Conservation (phyloP, 106 monocot species). For the Xerophyta viscosa region DNA sequence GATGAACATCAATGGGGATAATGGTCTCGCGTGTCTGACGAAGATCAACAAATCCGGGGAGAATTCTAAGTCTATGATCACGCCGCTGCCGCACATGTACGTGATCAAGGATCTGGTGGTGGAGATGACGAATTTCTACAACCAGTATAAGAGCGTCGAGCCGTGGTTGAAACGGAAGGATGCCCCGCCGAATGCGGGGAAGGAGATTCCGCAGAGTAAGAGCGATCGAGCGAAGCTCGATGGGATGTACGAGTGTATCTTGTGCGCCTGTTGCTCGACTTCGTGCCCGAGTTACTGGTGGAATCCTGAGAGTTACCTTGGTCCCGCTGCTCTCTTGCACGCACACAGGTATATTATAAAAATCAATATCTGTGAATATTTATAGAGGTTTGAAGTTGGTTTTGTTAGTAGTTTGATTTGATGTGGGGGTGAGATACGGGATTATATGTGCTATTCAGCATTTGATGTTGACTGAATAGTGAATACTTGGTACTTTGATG, state of each 20-base stretch:
- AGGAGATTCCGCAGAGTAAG: slow-evolving; percentile 83
- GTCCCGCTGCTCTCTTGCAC: slow-evolving; percentile 90
- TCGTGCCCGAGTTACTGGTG: slow-evolving; percentile 99
- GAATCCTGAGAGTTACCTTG: slow-evolving; percentile 91
- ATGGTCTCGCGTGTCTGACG: slow-evolving; percentile 87
- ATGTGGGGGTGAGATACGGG: too few species aligned
- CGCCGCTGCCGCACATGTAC: slow-evolving; percentile 94
- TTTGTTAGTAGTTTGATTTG: not conserved
- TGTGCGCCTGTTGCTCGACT: slow-evolving; percentile 90
- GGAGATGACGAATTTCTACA: slow-evolving; percentile 98
- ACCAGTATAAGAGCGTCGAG: slow-evolving; percentile 91
- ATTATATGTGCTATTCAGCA: too few species aligned
- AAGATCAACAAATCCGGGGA: slow-evolving; percentile 33
- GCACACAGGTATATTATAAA: slow-evolving; percentile 51
- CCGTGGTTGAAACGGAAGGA: slow-evolving; percentile 98
- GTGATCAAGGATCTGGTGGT: slow-evolving; percentile 97
- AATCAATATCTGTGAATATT: not conserved
- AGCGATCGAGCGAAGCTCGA: slow-evolving; percentile 82
- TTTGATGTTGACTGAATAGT: too few species aligned
- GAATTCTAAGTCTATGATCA: slow-evolving; percentile 18
- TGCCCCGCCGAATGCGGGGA: slow-evolving; percentile 34
- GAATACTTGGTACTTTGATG: too few species aligned
- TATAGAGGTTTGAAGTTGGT: not conserved
- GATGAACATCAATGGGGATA: slow-evolving; percentile 91
- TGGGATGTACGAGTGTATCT: slow-evolving; percentile 97